Base-by-base conservation (phyloP, 805 yeast genomes). In the Geotrichum ghanense region DNA sequence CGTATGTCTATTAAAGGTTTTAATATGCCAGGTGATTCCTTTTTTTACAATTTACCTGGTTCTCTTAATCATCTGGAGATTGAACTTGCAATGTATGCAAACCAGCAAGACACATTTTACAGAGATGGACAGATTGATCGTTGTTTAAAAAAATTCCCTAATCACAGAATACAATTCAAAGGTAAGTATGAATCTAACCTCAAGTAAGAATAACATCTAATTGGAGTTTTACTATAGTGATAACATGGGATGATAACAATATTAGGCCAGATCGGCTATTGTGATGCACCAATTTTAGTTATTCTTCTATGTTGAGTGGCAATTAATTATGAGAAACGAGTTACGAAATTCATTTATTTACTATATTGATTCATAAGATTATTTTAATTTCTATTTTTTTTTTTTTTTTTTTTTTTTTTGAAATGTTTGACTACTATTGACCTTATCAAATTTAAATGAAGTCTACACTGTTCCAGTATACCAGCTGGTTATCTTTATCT, bases 1-100 rank as follows among this genome's bases (percentile, higher is more conserved):
- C 25, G 41, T 24, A 46, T 50, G 45, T 27, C 41, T 22, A 31
- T 49, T n/a, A 45, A 41, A 21, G 53, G 50, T 22, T 50, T 50
- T 44, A 42, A 47, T 10, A 20, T 47, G 22, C 51, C 51, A 27
- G 51, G 46, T 9, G 16, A 23, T 21, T 43, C 37, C 20, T 49
- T 50, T 22, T 35, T 49, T 23, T 31, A 27, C 22, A 42, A 45
- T 0, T 44, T 49, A 3, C 52, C 52, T 17, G 19, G 34, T 6
- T 41, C 50, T n/a, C 47, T 49, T 6, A 39, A 41, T 20, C 21
- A 22, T 17, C 25, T 50, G 16, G 39, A 40, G 3, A 24, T 50
- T 22, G 52, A 49, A 35, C 27, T 50, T 48, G 41, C 21, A 20
- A 40, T 19, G 47, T 44, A 31, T n/a, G 37, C 37, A 4, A 31